A percentile compares a stretch with the other conserved stretches of the same genome.
Conservation (phyloP, 2,329 filamentous ascomycete species). For the Cladobotryum mycophilum region DNA sequence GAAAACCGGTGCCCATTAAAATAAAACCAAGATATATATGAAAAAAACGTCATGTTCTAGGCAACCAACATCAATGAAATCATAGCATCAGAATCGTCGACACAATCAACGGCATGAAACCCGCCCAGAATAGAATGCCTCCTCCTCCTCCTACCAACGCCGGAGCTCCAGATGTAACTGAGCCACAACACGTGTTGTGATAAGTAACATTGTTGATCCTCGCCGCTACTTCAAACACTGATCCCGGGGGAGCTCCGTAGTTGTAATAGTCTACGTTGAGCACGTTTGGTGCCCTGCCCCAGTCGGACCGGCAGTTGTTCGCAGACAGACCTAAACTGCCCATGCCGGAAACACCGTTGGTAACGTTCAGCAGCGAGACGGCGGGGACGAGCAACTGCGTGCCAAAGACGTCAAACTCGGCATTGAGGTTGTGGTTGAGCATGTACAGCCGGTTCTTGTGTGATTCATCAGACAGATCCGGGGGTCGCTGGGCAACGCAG, state of each 20-base stretch:
- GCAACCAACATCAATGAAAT: neutral
- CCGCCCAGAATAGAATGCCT: conserved; percentile 6
- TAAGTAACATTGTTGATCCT: conserved; percentile 68
- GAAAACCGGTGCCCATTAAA: too few relatives aligned
- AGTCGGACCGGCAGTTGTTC: conserved; percentile 54
- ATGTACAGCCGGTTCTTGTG: conserved; percentile 65
- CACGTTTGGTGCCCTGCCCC: conserved; percentile 67
- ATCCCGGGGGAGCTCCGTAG: conserved; percentile 56
- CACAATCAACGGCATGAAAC: conserved; percentile 16
- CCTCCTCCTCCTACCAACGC: neutral
- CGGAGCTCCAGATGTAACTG: conserved; percentile 24
- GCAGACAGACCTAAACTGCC: conserved; percentile 62
- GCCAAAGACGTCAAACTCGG: conserved; percentile 62
- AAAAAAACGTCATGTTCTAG: neutral
- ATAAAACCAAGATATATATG: neutral
- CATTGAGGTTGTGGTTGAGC: conserved; percentile 87
- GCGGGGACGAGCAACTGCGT: conserved; percentile 64
- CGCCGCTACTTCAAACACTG: conserved; percentile 70
- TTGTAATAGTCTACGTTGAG: conserved; percentile 86
- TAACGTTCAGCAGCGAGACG: conserved; percentile 60
- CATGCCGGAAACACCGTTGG: conserved; percentile 59
- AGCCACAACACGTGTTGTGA: conserved; percentile 50
- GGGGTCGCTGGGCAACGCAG: conserved; percentile 72
- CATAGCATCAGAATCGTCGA: conserved; percentile 11
- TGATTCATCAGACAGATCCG: conserved; percentile 49